Base-by-base conservation (phyloP, 2,329 filamentous ascomycete genomes). In the Alternaria sp. region DNA sequence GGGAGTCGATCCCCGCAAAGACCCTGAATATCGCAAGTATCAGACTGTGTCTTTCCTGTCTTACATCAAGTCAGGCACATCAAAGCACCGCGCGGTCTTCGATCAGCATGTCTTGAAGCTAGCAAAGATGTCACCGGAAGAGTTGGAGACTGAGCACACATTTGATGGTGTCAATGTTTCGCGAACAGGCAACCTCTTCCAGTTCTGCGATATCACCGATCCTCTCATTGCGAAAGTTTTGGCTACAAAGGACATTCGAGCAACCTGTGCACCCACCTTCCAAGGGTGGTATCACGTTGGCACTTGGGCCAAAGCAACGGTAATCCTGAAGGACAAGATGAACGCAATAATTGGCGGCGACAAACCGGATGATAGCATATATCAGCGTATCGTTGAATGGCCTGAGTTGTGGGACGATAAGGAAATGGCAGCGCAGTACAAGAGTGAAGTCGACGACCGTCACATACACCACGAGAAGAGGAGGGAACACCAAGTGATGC, bases 181-280 rank as follows among this genome's bases (percentile, higher is more conserved):
- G 15, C 87, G 88, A 1, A 93, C 97, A 73, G 93, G 93, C 43
- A 96, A 96, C 73, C 90, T 96, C 53, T 99, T 93, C 91, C 96
- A 98, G 83, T 87, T 96, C 25, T 97, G 93, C 81, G 96, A 99
- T 78, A 90, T 98, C 58, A 91, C 88, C 0, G 95, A 98, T 72
- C 92, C 93, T 0, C 75, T 94, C 1, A 83, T 98, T 1, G 82
- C 83, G 1, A 79, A 83, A 11, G 82, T 97, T 4, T 84, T 97
- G 43, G 85, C 89, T 19, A 86, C 88, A 0, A 84, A 89, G 0
- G 84, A 88, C 6, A 75, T 85, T 3, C 77, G 80, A 32, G 67
- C 67, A 5, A 80, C 81, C 4, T 84, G 82, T 57, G 84, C 87
- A 49, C 72, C 70, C 6, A 77, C 80, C 19, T 77, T 74, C 12